A percentile compares a stretch with the other conserved stretches of the same genome.
Conservation (phyloP, 108 stramenopile genomes). For the Nannochloropsis gaditana region DNA sequence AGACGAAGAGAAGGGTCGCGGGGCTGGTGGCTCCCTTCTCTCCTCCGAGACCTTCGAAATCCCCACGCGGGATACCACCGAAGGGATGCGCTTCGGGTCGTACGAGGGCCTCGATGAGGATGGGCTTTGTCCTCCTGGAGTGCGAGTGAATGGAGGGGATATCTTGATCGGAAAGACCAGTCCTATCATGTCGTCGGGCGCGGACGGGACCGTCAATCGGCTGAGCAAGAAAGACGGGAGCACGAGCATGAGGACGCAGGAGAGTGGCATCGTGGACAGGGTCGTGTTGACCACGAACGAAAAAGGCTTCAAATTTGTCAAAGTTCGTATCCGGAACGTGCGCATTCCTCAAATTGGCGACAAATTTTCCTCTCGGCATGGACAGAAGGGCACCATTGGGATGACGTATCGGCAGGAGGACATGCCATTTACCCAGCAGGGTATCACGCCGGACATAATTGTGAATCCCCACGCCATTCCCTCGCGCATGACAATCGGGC, state of each 20-base stretch:
- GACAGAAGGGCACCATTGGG: slow-evolving; percentile 99
- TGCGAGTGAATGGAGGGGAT: slow-evolving; percentile 89
- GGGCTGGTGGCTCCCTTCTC: slow-evolving; percentile 54
- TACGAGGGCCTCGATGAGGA: slow-evolving; percentile 96
- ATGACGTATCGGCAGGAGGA: slow-evolving; percentile 98
- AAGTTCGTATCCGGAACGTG: slow-evolving; percentile 93
- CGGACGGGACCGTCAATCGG: slow-evolving; percentile 37
- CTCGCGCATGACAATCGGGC: slow-evolving; percentile 99
- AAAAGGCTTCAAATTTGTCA: slow-evolving; percentile 91
- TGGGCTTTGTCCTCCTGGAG: slow-evolving; percentile 89
- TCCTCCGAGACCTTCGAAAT: slow-evolving; percentile 84
- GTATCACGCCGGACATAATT: slow-evolving; percentile 97
- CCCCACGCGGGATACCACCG: slow-evolving; percentile 67
- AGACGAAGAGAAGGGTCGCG: slow-evolving; percentile 79
- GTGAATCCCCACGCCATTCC: slow-evolving; percentile 99
- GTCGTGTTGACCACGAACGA: slow-evolving; percentile 57
- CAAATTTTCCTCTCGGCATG: slow-evolving; percentile 94
- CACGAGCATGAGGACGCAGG: slow-evolving; percentile 91
- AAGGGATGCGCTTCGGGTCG: slow-evolving; percentile 81
- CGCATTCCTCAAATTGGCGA: slow-evolving; percentile 90
- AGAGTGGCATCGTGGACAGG: slow-evolving; percentile 94
- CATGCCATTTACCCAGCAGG: slow-evolving; percentile 96
- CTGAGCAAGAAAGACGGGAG: slow-evolving; percentile 88
- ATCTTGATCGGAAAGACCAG: slow-evolving; percentile 92
- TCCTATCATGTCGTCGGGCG: slow-evolving; percentile 31